Conservation (phyloP, 1,284 basidiomycete genomes). For the Anthracocystis panici-leucophaei region DNA sequence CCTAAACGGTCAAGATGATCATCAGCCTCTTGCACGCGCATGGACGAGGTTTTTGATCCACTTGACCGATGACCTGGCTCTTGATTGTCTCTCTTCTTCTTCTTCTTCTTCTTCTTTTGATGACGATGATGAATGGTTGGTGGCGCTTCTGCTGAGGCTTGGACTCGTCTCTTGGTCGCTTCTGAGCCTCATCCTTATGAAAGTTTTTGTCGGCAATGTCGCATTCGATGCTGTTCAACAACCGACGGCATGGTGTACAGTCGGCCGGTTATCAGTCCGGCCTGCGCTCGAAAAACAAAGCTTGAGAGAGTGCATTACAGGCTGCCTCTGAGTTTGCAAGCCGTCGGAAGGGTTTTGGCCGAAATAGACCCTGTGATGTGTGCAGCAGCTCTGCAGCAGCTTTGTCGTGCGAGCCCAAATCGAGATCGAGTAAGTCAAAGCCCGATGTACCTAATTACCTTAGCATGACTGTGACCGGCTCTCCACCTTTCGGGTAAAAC, state of each 20-base stretch:
- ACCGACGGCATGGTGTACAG: constrained; percentile 3
- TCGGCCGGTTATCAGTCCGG: constrained; percentile 29
- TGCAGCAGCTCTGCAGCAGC: constrained; percentile 26
- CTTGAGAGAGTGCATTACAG: no score
- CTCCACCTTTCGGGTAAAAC: constrained; percentile 10
- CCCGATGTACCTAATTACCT: neutral
- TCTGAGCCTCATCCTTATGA: neutral
- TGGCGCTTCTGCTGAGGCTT: no score
- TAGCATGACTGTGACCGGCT: constrained; percentile 23
- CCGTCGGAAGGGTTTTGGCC: constrained; percentile 1
- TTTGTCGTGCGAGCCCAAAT: no score
- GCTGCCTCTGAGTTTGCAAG: no score
- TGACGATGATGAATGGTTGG: no score
- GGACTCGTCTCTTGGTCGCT: no score
- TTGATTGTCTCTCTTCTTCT: neutral
- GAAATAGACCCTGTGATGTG: constrained; percentile 22
- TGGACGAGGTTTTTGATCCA: neutral
- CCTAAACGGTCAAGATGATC: neutral
- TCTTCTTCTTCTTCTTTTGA: no score
- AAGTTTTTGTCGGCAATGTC: neutral
- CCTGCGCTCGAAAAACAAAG: no score
- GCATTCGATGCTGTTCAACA: neutral
- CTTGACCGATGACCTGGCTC: neutral
- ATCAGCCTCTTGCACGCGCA: neutral
- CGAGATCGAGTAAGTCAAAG: neutral